These are phyloP conservation scores for Fusarium pseudoanthophilum DNA, from an alignment of 2,329 filamentous ascomycete species.

Conservation along the genomic window DNA sequence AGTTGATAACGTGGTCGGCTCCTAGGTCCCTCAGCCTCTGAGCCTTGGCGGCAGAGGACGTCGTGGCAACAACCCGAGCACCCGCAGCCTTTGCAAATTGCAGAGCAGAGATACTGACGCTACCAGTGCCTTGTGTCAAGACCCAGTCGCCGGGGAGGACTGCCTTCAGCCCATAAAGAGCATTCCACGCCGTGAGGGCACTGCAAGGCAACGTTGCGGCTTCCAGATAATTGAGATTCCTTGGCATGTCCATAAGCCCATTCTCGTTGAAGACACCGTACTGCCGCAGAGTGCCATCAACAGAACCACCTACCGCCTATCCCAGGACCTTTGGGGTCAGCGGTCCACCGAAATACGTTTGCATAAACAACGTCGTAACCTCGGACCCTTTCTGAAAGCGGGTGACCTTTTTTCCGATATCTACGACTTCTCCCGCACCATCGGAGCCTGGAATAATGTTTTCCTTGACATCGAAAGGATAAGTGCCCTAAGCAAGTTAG, in stretches of 20 bases:
- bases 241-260: not conserved
- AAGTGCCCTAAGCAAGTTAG: not conserved
- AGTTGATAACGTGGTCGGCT: not conserved
- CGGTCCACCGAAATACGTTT: not conserved
- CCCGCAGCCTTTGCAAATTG: not conserved
- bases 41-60: not conserved
- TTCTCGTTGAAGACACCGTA: not conserved
- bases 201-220: not conserved
- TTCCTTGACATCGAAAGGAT: not conserved
- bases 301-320: not conserved
- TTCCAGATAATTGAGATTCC: not conserved
- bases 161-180: not conserved
- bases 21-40: not conserved
- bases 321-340: not conserved
- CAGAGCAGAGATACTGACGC: not conserved
- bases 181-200: not conserved
- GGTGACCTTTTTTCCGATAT: not conserved
- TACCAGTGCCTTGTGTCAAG: not conserved
- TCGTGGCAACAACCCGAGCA: not conserved
- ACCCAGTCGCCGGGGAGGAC: not conserved
- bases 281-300: not conserved
- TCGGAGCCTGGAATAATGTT: not conserved
- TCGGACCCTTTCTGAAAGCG: fast-evolving
- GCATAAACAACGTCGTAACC: not conserved
- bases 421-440: not conserved